Conservation (phyloP, 2,329 filamentous ascomycete species). For the Davidsoniella neocaledoniae region DNA sequence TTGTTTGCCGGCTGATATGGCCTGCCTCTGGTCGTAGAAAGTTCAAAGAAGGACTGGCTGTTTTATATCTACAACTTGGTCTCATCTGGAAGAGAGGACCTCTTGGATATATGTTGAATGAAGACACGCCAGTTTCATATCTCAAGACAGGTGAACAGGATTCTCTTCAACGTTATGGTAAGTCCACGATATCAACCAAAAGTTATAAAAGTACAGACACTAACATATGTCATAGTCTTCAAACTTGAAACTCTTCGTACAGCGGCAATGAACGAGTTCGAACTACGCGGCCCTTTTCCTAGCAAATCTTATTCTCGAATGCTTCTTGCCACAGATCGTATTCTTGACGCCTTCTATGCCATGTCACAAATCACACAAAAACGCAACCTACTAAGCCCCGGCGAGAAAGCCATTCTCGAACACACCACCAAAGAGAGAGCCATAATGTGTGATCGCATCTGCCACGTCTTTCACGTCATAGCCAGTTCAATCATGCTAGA, state of each 20-base stretch:
- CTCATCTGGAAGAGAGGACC: conserved; percentile 94
- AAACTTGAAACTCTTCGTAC: conserved; percentile 57
- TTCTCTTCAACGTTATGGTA: conserved; percentile 62
- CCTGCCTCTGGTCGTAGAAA: conserved; percentile 80
- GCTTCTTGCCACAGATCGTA: conserved; percentile 61
- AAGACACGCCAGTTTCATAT: conserved; percentile 45
- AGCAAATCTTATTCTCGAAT: conserved; percentile 55
- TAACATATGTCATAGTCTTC: conserved; percentile 25
- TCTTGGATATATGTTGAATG: conserved; percentile 52
- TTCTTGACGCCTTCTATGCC: conserved; percentile 86
- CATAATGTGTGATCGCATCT: conserved; percentile 73
- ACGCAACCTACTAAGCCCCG: conserved; percentile 55
- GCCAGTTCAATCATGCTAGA: conserved; percentile 88
- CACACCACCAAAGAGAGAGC: conserved; percentile 66
- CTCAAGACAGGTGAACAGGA: conserved; percentile 80
- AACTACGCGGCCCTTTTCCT: conserved; percentile 76
- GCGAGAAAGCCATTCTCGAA: conserved; percentile 63
- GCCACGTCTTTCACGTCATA: conserved; percentile 72
- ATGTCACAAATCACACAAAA: conserved; percentile 88
- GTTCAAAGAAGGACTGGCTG: conserved; percentile 72
- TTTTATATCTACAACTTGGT: conserved; percentile 89
- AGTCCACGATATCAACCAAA: conserved; percentile 6
- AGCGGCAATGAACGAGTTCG: conserved; percentile 70
- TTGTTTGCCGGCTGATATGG: conserved; percentile 81
- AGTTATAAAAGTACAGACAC: neutral